phyloP scores from a whole-genome alignment of 1,284 basidiomycete species.

The Trametes pubescens region DNA sequence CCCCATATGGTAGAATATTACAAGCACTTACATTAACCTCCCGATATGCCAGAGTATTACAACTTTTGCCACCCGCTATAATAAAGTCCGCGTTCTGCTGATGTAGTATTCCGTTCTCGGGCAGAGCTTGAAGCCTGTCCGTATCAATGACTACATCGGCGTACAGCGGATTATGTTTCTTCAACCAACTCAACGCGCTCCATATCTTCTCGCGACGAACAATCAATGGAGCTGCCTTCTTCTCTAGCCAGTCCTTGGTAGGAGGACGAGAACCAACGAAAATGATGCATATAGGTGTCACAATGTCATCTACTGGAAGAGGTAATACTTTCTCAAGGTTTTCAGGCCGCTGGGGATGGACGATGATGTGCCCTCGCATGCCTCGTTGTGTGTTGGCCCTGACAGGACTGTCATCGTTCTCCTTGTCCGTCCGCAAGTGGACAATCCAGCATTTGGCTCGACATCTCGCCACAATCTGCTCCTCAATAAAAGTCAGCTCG shows the following conservation, averaged over 20 bases:
- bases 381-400: no score
- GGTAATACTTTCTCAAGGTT: neutral
- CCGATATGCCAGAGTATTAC: no score
- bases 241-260: neutral
- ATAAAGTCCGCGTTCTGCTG: no score
- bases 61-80: no score
- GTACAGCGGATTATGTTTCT: neutral
- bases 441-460: neutral
- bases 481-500: neutral
- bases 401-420: neutral
- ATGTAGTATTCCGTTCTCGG: neutral
- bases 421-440: neutral
- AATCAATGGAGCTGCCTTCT: neutral
- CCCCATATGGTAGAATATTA: no score
- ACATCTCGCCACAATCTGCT: neutral
- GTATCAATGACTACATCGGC: neutral
- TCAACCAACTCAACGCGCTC: neutral
- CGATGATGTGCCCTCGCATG: neutral
- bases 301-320: neutral
- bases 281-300: neutral
- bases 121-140: neutral
- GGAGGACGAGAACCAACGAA: neutral
- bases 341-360: neutral
- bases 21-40: no score
- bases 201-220: neutral